Conservation (phyloP, 1,284 basidiomycete species). For the Vanrija sp. region DNA sequence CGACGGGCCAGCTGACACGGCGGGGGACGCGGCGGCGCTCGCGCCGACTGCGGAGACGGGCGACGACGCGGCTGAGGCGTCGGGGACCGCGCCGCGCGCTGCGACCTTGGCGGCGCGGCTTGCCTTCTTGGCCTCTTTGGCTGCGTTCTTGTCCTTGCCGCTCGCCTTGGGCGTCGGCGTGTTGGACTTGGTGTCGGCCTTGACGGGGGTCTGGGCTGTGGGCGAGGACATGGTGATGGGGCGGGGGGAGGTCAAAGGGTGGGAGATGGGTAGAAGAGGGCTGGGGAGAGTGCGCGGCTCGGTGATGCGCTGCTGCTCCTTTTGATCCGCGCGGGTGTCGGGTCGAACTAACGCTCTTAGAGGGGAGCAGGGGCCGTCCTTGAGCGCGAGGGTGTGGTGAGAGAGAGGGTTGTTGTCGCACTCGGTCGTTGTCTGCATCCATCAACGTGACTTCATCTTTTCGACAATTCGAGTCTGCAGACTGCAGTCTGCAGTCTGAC, state of each 20-base stretch:
- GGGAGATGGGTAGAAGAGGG: neutral
- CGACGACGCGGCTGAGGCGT: conserved; percentile 3
- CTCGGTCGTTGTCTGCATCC: too few species aligned
- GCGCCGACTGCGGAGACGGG: neutral
- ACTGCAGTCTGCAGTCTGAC: too few species aligned
- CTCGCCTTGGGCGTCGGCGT: conserved; percentile 1
- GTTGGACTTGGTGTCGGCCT: neutral
- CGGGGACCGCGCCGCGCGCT: conserved; percentile 16
- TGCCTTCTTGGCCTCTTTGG: conserved; percentile 47
- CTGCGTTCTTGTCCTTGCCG: conserved; percentile 29
- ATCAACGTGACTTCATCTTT: too few species aligned
- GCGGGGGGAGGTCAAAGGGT: neutral
- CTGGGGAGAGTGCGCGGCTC: neutral
- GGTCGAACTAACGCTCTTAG: too few species aligned
- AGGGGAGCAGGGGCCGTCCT: too few species aligned
- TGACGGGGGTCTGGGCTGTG: neutral
- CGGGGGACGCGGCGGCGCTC: too few species aligned
- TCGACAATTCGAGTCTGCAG: too few species aligned
- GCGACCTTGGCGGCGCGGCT: conserved; percentile 48
- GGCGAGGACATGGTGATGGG: neutral
- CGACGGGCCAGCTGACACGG: too few species aligned
- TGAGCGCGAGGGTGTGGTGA: too few species aligned
- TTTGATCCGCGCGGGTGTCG: neutral
- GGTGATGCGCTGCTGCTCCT: neutral
- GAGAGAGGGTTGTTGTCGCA: too few species aligned